These are phyloP conservation scores for Anthostomella pinea DNA, from an alignment of 2,329 filamentous ascomycete genomes.

Conservation along the genomic window DNA sequence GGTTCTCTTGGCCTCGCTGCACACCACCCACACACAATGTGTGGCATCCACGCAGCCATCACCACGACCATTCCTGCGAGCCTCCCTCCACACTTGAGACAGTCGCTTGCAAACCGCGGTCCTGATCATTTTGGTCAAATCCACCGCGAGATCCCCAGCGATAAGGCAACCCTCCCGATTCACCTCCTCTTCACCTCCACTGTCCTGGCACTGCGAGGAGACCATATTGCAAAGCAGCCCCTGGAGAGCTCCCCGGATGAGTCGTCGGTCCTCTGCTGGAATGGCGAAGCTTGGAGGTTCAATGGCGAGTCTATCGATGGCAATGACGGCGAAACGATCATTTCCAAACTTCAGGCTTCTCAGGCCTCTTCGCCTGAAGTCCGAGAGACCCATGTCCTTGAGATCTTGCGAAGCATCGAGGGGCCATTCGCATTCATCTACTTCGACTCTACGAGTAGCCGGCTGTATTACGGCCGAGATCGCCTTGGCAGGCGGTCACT, in stretches of 20 bases:
- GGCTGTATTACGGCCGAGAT: slow-evolving; percentile 81
- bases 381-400: slow-evolving; percentile 39
- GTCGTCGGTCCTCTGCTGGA: slow-evolving; percentile 84
- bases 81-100: slow-evolving; percentile 37
- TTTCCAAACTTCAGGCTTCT: slow-evolving; percentile 42
- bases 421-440: slow-evolving; percentile 92
- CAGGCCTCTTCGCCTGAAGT: slow-evolving; percentile 23
- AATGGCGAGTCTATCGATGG: slow-evolving; percentile 54
- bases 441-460: slow-evolving; percentile 60
- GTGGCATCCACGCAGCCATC: slow-evolving; percentile 57
- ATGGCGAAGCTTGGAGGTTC: slow-evolving; percentile 91
- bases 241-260: slow-evolving; percentile 51
- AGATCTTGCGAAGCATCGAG: slow-evolving; percentile 59
- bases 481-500: slow-evolving; percentile 84
- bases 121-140: slow-evolving; percentile 56
- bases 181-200: slow-evolving; percentile 67
- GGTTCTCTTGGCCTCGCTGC: slow-evolving; percentile 1
- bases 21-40: slow-evolving; percentile 42
- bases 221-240: slow-evolving; percentile 69
- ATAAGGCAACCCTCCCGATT: slow-evolving; percentile 21
- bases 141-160: slow-evolving; percentile 24
- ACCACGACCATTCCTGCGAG: slow-evolving; percentile 33
- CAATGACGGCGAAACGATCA: slow-evolving; percentile 76
- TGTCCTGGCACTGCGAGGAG: slow-evolving; percentile 85
- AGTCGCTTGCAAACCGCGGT: slow-evolving; percentile 53